Percentiles rank a stretch among this genome's conserved stretches.
These are phyloP conservation scores for Citrullus colocynthis DNA, from an alignment of 306 rosid genomes.

Conservation along the genomic window DNA sequence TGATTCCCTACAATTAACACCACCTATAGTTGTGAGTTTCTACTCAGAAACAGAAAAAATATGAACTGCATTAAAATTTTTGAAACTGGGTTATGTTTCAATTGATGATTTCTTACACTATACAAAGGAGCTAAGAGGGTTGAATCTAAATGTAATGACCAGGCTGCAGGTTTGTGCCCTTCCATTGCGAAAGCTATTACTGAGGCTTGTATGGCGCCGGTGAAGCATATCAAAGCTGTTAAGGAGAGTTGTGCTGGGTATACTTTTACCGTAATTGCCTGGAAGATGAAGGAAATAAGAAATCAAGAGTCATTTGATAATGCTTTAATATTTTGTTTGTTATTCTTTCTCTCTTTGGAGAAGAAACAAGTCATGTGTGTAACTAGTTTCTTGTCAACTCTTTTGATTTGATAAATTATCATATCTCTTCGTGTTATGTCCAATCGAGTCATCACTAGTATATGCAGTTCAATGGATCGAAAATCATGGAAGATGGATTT, in stretches of 20 bases:
- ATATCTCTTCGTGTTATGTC: no score
- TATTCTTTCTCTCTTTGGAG: neutral
- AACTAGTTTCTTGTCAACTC: neutral
- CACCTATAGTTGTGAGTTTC: neutral
- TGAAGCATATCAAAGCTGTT: slow-evolving; percentile 35
- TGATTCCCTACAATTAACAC: slow-evolving; percentile 32
- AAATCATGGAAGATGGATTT: neutral
- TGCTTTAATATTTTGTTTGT: neutral
- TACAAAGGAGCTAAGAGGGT: slow-evolving; percentile 26
- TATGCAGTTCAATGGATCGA: neutral
- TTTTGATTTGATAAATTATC: neutral
- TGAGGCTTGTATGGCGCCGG: slow-evolving; percentile 21
- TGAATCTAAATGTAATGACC: slow-evolving; percentile 30
- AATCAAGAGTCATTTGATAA: neutral
- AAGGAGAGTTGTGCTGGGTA: slow-evolving; percentile 45
- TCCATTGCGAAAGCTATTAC: slow-evolving; percentile 28
- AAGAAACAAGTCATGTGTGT: neutral
- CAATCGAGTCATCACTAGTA: neutral
- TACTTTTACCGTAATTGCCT: slow-evolving; percentile 37
- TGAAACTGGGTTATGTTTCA: neutral
- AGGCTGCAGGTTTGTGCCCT: slow-evolving; percentile 29
- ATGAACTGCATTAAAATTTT: neutral
- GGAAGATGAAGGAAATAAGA: neutral
- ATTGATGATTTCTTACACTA: slow-evolving; percentile 18
- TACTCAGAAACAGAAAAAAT: neutral